Evolutionary conservation across 805 yeast species (phyloP).

Genomic region (Starmerella etchellsii): DNA sequence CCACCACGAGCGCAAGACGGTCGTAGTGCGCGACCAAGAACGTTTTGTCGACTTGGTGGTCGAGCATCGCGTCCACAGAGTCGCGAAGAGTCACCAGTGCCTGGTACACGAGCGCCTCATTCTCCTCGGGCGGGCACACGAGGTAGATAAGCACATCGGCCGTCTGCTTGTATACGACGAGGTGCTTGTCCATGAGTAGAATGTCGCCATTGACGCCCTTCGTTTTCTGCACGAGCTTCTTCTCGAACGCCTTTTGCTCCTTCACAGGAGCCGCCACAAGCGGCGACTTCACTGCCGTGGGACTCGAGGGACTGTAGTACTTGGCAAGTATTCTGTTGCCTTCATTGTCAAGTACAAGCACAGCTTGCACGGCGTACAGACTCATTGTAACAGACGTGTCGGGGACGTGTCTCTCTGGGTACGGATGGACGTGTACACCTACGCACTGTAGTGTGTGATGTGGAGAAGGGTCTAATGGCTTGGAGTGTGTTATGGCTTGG

Average conservation of each 20-base stretch:
- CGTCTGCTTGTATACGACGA: conserved; percentile 76
- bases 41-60: conserved; percentile 57
- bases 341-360: conserved; percentile 65
- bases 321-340: conserved; percentile 75
- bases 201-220: conserved; percentile 70
- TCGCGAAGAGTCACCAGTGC: conserved; percentile 68
- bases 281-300: conserved; percentile 34
- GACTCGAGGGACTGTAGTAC: conserved; percentile 50
- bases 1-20: conserved; percentile 71
- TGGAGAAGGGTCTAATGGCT: neutral
- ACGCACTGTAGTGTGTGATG: no score
- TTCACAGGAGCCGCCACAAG: conserved; percentile 34
- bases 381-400: no score
- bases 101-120: conserved; percentile 66
- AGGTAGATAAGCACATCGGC: conserved; percentile 63
- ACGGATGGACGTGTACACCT: no score
- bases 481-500: no score
- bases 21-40: conserved; percentile 75
- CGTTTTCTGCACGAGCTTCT: conserved; percentile 58
- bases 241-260: conserved; percentile 68
- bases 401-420: no score
- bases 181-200: conserved; percentile 60
- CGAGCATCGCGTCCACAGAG: conserved; percentile 64
- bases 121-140: conserved; percentile 67
- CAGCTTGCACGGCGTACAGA: conserved; percentile 70